Evolutionary conservation across 257 asterid species (phyloP), one percentile per base, ranked within the genome.

Genomic region (Solanum chaucha): DNA sequence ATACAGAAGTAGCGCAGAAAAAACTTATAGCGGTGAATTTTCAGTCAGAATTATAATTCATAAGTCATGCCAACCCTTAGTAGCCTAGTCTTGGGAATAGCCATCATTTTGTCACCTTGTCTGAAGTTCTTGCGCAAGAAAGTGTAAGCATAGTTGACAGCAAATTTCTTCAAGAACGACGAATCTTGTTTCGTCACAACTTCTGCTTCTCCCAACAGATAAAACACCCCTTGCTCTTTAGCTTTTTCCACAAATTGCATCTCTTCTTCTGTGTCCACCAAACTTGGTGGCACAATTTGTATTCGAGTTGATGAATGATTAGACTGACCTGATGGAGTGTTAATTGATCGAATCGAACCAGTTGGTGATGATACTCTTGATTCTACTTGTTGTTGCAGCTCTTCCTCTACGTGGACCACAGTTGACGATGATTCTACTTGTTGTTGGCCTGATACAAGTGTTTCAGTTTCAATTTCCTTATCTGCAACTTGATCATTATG

Each of bases 41-140:
- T 55, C 9, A 55, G 22, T 11, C 20, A 46, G 13, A 48, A 44
- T 90, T 87, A 93, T 22, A 95, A 72, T 84, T 95, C 96, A 35
- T 92, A 95, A 0, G 93, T 92, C 96, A 95, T 95, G 58, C 98
- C 98, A 55, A 95, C 96, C 77, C 92, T 92, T 9, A 95, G 92
- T 75, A 93, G 95, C 92, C 91, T 91, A 5, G 89, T 89, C 59
- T 89, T 70, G 1, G 98, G 98, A 86, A 95, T 94, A 14, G 92
- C 95, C 90, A 94, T 64, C 34, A 83, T 13, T 72, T 92, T 93
- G 77, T 91, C 94, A n/a, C 96, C 95, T 82, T 94, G 88, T 38
- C 98, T 93, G 88, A 91, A 93, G 64, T 94, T 95, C 91, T 92
- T 93, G 90, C 97, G 78, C 32, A 94, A 86, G 67, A 94, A 93